These are phyloP conservation scores for Chalciporus sphaerocephalus DNA, from an alignment of 768 basidiomycete genomes.

Conservation along the genomic window DNA sequence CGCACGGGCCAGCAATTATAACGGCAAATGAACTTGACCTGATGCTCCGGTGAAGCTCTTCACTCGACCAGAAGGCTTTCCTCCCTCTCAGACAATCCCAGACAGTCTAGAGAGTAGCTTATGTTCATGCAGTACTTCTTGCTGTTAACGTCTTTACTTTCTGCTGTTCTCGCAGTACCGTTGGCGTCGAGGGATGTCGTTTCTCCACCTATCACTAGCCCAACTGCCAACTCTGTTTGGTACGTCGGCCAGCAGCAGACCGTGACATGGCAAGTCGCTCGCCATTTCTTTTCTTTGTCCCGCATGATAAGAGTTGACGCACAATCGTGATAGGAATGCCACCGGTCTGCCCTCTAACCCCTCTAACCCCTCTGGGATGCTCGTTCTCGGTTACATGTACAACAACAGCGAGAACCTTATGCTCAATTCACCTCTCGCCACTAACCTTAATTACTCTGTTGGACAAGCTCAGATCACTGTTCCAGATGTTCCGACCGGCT, in stretches of 20 bases:
- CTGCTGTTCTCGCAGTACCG: conserved; percentile 29
- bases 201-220: conserved; percentile 44
- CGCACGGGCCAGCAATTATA: conserved; percentile 22
- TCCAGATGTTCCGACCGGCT: conserved; percentile 30
- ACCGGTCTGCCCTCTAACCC: conserved; percentile 26
- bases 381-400: conserved; percentile 24
- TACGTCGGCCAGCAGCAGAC: conserved; percentile 39
- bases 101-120: conserved; percentile 12
- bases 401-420: conserved; percentile 32
- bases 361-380: conserved; percentile 29
- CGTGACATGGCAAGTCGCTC: conserved; percentile 46
- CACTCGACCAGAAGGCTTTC: conserved; percentile 12
- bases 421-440: conserved; percentile 33
- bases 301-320: conserved; percentile 27
- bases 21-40: background rate
- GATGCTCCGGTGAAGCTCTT: conserved; percentile 13
- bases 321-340: conserved; percentile 28
- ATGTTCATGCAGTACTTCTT: conserved; percentile 26
- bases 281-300: background rate
- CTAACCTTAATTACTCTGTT: conserved; percentile 27
- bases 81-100: conserved; percentile 9
- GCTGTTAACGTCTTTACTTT: conserved; percentile 19
- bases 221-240: conserved; percentile 42
- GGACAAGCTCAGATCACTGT: conserved; percentile 34
- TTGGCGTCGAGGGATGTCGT: conserved; percentile 42